Evolutionary conservation across 768 basidiomycete species (phyloP).

Genomic region (Mycena floridula): DNA sequence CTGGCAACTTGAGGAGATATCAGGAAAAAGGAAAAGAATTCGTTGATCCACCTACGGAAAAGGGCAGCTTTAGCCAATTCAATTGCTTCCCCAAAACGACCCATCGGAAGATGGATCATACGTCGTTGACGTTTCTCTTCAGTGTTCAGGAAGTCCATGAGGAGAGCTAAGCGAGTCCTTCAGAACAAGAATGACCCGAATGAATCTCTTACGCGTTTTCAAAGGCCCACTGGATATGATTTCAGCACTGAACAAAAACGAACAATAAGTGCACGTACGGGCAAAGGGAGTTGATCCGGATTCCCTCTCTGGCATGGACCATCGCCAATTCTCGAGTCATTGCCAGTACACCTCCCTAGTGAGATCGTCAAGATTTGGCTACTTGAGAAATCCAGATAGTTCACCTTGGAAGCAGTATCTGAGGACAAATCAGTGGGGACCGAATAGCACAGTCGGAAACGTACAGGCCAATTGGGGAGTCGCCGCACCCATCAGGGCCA

Average conservation of each 20-base stretch:
- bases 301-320: slow-evolving; percentile 96
- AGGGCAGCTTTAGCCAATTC: slow-evolving; percentile 91
- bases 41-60: slow-evolving; percentile 61
- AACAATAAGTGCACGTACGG: slow-evolving; percentile 52
- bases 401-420: slow-evolving; percentile 94
- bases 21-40: not conserved
- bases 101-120: slow-evolving; percentile 90
- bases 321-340: slow-evolving; percentile 98
- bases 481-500: slow-evolving; percentile 91
- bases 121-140: slow-evolving; percentile 91
- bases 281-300: slow-evolving; percentile 93
- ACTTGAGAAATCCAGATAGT: not conserved
- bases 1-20: slow-evolving; percentile 58
- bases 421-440: slow-evolving; percentile 5
- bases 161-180: slow-evolving; percentile 53
- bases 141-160: slow-evolving; percentile 98
- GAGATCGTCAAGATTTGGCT: slow-evolving; percentile 8
- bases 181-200: slow-evolving; percentile 2
- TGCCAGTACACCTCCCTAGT: slow-evolving; percentile 89
- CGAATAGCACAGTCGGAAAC: slow-evolving; percentile 20
- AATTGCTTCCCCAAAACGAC: slow-evolving; percentile 94
- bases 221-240: slow-evolving; percentile 69
- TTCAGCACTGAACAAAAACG: slow-evolving; percentile 5
- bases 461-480: slow-evolving; percentile 97
- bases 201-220: slow-evolving; percentile 69